These are phyloP conservation scores for Urochloa ruziziensis DNA, from an alignment of 176 grass and related monocot genomes.

Conservation along the genomic window DNA sequence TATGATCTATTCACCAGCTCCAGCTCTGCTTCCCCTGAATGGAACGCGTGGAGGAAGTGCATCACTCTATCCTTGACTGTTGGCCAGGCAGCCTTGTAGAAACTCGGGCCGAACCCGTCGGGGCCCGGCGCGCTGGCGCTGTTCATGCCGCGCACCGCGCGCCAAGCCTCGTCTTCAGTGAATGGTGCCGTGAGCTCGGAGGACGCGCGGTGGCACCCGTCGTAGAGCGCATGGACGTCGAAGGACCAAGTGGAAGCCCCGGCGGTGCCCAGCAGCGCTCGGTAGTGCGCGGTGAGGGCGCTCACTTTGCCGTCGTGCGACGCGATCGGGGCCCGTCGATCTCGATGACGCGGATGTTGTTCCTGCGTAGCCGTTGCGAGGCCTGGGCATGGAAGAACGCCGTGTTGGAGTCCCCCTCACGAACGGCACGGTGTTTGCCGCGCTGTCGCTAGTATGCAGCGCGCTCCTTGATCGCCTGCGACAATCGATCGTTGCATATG, in stretches of 20 bases:
- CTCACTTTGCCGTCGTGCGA: no score
- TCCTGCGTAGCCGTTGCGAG: no score
- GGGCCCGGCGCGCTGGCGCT: background rate
- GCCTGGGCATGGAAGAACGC: background rate
- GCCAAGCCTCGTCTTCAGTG: no score
- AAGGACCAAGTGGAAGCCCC: no score
- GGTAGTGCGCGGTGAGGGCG: no score
- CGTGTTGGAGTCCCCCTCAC: background rate
- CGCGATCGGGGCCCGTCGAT: no score
- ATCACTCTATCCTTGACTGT: rapidly evolving
- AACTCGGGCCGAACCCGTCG: background rate
- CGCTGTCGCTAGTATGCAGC: background rate
- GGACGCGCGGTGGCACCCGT: rapidly evolving
- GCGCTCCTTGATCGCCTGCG: background rate
- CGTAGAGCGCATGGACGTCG: no score
- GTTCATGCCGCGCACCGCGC: background rate
- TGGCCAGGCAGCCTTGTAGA: background rate
- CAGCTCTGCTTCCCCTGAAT: rapidly evolving
- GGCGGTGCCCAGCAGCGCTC: no score
- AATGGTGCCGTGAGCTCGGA: no score
- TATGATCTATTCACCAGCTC: background rate
- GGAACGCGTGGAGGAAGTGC: background rate
- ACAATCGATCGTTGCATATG: background rate
- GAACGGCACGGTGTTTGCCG: background rate
- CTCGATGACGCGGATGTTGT: no score